Evolutionary conservation across 306 rosid genomes (phyloP).

Genomic region (Inga laurina): DNA sequence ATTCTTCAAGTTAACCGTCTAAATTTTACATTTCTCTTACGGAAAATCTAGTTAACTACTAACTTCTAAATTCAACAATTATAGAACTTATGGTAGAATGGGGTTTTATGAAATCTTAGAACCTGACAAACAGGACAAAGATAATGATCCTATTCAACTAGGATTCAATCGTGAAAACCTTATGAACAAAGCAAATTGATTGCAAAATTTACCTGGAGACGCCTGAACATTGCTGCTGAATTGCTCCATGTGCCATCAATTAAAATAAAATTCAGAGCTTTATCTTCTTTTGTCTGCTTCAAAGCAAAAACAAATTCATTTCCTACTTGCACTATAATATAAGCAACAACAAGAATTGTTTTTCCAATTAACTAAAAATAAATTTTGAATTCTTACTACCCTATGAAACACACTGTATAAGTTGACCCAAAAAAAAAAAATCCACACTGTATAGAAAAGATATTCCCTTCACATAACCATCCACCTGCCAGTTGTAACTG

Average conservation of each 20-base stretch:
- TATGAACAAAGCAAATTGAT: constrained; percentile 17
- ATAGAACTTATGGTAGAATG: neutral
- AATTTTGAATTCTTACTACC: neutral
- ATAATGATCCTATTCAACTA: constrained; percentile 13
- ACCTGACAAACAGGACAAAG: constrained; percentile 4
- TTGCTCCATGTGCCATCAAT: constrained; percentile 99
- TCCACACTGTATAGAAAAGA: neutral
- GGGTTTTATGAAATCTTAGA: neutral
- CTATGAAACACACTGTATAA: neutral
- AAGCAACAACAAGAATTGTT: constrained; percentile 21
- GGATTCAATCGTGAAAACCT: constrained; percentile 14
- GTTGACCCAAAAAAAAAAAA: too few relatives aligned
- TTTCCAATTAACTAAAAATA: neutral
- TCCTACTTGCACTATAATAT: constrained; percentile 33
- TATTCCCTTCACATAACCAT: neutral
- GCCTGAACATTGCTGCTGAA: constrained; percentile 92
- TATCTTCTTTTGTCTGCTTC: constrained; percentile 62
- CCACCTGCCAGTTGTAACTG: constrained; percentile 26
- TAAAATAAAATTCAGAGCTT: constrained; percentile 72
- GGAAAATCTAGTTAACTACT: neutral
- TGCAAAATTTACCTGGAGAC: constrained; percentile 70
- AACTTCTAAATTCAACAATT: neutral
- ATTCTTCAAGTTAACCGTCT: neutral
- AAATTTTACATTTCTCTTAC: neutral
- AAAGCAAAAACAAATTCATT: constrained; percentile 43